Base-by-base conservation (phyloP, 495 filamentous ascomycete species). In the Barbatosphaeria neglecta region DNA sequence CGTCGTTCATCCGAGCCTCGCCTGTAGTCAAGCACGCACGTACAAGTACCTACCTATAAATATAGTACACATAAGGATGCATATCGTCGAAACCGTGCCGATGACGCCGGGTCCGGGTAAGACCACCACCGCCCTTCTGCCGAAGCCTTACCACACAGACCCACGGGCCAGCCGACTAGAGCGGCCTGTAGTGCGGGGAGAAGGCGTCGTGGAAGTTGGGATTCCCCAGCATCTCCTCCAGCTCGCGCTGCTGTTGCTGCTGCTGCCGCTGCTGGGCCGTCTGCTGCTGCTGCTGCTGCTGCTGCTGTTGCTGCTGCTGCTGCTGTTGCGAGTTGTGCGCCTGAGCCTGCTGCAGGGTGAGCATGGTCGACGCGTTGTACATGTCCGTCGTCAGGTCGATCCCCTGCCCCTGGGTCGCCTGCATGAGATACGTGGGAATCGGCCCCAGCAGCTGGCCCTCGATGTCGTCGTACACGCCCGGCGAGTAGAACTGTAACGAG, bases 381-480 rank as follows among this genome's bases (percentile, higher is more conserved):
- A 70, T 66, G 19, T 65, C 62, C 25, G 51, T 48, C 11, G 61
- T 46, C 5, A 65, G 58, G 43, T 65, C 59, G 24, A 72, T 48
- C 15, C 65, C 60, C 23, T 61, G 57, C 33, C 62, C 58, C 10
- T 50, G 53, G 18, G 60, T 58, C 6, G 64, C 60, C 37, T 63
- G 61, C 51, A 72, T 64, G 45, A 74, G 52, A 44, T 68, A 74
- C 11, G 67, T 58, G 20, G 70, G 68, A 11, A 71, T 49, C 11
- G 67, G 69, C 0, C 69, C 70, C 28, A 74, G 53, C 11, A 74
- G 55, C 42, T 72, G 69, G 16, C 65, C 67, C 23, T 72, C 70
- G 47, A 74, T 62, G 17, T 61, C 67, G n/a, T 71, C 68, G 50
- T 69, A 70, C 15, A 69, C 54, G 16, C 54, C 58, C 16, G 65